These are phyloP conservation scores for Gracilariopsis chorda DNA, from an alignment of 23 red algal species.

Conservation along the genomic window DNA sequence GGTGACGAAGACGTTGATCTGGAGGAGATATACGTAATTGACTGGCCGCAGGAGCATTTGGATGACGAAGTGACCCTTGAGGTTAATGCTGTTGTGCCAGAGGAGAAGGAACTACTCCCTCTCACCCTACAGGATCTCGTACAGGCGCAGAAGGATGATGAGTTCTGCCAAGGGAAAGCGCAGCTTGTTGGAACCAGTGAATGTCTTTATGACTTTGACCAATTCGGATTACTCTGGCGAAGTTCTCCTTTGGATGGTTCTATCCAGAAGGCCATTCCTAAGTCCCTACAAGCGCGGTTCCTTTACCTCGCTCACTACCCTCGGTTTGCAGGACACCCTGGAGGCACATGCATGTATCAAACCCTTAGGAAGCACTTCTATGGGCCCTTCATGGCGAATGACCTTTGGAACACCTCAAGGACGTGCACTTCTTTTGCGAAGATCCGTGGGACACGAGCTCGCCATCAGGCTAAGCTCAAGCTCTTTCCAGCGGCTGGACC, in stretches of 20 bases:
- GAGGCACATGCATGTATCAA: slow-evolving; percentile 17
- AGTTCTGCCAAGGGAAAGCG: neutral
- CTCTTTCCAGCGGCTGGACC: too few relatives aligned
- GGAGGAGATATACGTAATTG: neutral
- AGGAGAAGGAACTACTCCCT: neutral
- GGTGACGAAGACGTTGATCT: neutral
- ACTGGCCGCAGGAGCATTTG: neutral
- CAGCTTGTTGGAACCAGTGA: neutral
- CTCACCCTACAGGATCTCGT: neutral
- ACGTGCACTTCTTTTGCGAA: neutral
- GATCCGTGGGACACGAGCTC: neutral
- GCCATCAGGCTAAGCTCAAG: neutral
- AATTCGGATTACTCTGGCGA: neutral
- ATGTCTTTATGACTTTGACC: neutral
- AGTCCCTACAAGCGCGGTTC: neutral
- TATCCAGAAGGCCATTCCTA: neutral
- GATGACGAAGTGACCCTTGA: neutral
- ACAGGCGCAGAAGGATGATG: neutral
- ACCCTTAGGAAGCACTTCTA: slow-evolving; percentile 12
- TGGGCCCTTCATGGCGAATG: slow-evolving; percentile 8
- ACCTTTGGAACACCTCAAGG: neutral
- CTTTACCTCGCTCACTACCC: slow-evolving; percentile 29
- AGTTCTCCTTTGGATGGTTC: neutral
- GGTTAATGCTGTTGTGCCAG: neutral
- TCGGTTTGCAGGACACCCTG: slow-evolving; percentile 1